Base-by-base conservation (phyloP, 805 yeast species). In the Candida mattraensis region DNA sequence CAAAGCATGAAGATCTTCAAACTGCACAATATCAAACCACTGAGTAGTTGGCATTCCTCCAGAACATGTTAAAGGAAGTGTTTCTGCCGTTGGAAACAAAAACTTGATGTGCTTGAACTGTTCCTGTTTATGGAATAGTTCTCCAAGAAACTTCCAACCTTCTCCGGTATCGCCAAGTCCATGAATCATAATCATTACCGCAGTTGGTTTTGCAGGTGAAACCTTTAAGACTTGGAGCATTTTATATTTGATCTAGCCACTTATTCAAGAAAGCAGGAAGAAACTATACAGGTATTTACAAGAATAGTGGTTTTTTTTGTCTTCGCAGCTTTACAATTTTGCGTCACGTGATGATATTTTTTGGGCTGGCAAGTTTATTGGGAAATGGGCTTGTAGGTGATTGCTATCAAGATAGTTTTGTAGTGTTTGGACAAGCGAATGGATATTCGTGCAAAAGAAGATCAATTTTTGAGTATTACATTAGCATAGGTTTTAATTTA, bases 21-120 rank as follows among this genome's bases (percentile, higher is more conserved):
- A 68, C 18, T 68, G 74, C 32, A 55, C 63, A 26, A 89, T 74
- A 53, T 87, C 94, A 54, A 87, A 91, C 99, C 99, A 93, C 2
- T 80, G 80, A 0, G 96, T 84, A 81, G 83, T 81, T 1, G 52
- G 47, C 51, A 64, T 58, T 2, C 93, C 94, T 15, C 76, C 77
- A 48, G 80, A 83, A 35, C 70, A 75, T 1, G 88, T 73, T 35
- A 89, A 72, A 7, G 87, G 87, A 24, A 74, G 68, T 1, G 51
- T 51, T 5, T 96, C 96, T 0, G 99, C 97, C 55, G 83, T 80
- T 5, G 99, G 99, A 50, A 93, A 86, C n/a, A 89, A 72, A 51
- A 83, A 88, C 48, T 80, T 81, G 46, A 74, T 71, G 48, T 72
- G 78, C 47, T 64, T 68, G 50, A 72, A 81, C 13, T 57, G 71